Conservation (phyloP, 129 eudicot genomes). For the Deinandra increscens region DNA sequence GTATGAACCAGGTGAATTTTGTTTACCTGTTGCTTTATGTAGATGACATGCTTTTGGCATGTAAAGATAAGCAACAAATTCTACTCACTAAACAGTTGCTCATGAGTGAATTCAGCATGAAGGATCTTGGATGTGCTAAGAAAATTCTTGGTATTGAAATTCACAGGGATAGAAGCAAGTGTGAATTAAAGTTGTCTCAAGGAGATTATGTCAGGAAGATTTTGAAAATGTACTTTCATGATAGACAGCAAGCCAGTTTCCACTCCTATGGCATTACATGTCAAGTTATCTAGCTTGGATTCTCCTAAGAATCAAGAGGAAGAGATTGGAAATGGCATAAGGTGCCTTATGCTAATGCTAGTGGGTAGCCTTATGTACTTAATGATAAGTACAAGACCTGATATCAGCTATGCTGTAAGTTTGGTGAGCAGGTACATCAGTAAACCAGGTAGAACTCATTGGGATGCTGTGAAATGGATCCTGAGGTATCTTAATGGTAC, state of each 20-base stretch:
- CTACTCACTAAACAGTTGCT: too few species aligned
- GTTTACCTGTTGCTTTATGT: too few species aligned
- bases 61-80: too few species aligned
- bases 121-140: background rate
- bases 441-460: background rate
- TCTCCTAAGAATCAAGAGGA: too few species aligned
- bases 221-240: background rate
- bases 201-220: too few species aligned
- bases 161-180: background rate
- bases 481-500: background rate
- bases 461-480: background rate
- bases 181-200: too few species aligned
- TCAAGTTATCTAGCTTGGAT: background rate
- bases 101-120: background rate
- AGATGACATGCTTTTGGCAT: too few species aligned
- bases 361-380: background rate
- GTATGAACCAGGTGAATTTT: background rate
- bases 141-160: background rate
- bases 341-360: background rate
- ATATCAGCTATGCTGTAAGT: background rate
- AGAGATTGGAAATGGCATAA: too few species aligned
- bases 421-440: background rate
- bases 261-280: background rate
- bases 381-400: background rate
- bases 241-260: background rate